Conservation (phyloP, 1,284 basidiomycete species). For the Entoloma clypeatum region DNA sequence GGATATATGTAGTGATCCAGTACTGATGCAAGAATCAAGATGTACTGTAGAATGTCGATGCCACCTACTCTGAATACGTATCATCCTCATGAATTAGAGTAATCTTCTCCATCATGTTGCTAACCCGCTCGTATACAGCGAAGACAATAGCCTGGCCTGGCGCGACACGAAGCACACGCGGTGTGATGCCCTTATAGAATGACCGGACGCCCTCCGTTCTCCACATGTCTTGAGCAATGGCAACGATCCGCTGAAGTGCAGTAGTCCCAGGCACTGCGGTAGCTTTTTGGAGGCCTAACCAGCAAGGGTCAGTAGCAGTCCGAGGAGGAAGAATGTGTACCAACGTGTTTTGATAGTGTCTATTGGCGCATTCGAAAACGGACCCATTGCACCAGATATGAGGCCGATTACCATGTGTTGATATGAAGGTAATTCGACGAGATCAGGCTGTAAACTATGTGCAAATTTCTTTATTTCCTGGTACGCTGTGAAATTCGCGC, state of each 20-base stretch:
- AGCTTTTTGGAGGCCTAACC: conserved; percentile 79
- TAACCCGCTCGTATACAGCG: conserved; percentile 87
- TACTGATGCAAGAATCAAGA: no score
- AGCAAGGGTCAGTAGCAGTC: conserved; percentile 14
- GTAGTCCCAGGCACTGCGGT: conserved; percentile 75
- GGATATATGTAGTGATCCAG: no score
- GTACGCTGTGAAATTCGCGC: conserved; percentile 98
- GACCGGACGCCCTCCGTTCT: conserved; percentile 83
- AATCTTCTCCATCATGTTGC: conserved; percentile 68
- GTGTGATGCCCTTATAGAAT: conserved; percentile 98
- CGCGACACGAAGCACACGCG: conserved; percentile 93
- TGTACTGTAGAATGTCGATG: neutral
- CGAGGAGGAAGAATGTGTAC: conserved; percentile 21
- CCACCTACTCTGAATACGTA: conserved; percentile 58
- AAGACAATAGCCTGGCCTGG: conserved; percentile 92
- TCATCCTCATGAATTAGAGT: conserved; percentile 52
- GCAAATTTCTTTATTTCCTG: conserved; percentile 92
- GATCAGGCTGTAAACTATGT: conserved; percentile 72
- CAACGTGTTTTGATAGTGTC: conserved; percentile 95
- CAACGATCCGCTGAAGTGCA: conserved; percentile 72
- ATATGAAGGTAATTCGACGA: conserved; percentile 81
- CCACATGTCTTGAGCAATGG: conserved; percentile 92
- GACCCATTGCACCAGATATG: conserved; percentile 96
- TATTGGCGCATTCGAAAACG: conserved; percentile 95
- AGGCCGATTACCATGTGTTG: conserved; percentile 94